These are phyloP conservation scores for Linnemannia hyalina DNA, from an alignment of 192 early-diverging fungal genomes.

Conservation along the genomic window DNA sequence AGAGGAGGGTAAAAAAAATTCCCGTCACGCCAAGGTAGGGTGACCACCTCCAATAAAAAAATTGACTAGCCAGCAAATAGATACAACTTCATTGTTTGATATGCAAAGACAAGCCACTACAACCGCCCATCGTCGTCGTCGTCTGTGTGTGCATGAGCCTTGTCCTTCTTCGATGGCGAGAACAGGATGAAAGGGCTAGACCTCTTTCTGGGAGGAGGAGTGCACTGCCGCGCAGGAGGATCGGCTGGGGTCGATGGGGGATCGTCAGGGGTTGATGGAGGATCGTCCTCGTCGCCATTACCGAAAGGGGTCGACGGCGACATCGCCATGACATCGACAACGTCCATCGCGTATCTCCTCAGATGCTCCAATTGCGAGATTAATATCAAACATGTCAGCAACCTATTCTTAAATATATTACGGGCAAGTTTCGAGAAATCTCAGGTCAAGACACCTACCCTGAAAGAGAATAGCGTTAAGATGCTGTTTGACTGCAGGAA, in stretches of 20 bases:
- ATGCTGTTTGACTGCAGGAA: neutral
- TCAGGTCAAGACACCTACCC: constrained; percentile 3
- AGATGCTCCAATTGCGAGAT: constrained; percentile 14
- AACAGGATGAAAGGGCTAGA: constrained; percentile 4
- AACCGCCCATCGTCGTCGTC: neutral
- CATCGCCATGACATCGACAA: constrained; percentile 5
- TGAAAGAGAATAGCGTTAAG: too few relatives aligned
- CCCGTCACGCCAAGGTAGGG: too few relatives aligned
- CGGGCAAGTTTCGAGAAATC: neutral
- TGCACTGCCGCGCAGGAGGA: neutral
- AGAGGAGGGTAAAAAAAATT: too few relatives aligned
- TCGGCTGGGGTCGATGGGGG: too few relatives aligned
- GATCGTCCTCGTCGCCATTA: neutral
- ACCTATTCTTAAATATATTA: neutral
- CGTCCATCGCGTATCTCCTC: constrained; percentile 3
- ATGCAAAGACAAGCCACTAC: neutral
- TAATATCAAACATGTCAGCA: neutral
- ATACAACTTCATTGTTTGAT: neutral
- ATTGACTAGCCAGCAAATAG: too few relatives aligned
- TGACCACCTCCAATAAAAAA: too few relatives aligned
- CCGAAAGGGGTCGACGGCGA: constrained; percentile 1
- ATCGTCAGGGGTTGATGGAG: neutral
- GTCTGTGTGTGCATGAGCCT: neutral
- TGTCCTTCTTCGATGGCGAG: constrained; percentile 13
- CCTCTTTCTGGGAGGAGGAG: constrained; percentile 19